Base-by-base conservation (phyloP, 2,329 filamentous ascomycete genomes). In the Neofusicoccum sp. region DNA sequence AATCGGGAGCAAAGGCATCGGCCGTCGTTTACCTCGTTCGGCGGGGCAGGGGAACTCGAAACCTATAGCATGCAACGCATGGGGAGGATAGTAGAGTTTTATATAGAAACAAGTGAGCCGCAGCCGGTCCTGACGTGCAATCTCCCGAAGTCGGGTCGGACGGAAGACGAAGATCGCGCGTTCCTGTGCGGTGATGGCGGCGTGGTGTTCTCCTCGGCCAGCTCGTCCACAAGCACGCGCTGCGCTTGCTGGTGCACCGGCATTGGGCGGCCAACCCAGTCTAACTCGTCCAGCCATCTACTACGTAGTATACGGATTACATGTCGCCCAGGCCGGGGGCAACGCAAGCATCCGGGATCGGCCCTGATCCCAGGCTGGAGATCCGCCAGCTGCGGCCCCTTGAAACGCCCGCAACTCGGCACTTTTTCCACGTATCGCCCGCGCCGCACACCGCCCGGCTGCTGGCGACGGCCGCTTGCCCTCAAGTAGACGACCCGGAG, bases 291-390 rank as follows among this genome's bases (percentile, higher is more conserved):
- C 31, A 36, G 47, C 16, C 8, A 34, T 12, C 7, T 12, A 31
- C 16, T 51, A 33, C 33, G 33, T 20, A 53, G 40, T 40, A 33
- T 53, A 38, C n/a, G n/a, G n/a, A n/a, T n/a, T 28, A 41, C 6
- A 54, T 40, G 36, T 40, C 12, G 36, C 9, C 36, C 36, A 38
- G 9, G 9, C 51, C 28, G 28, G 38, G 26, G n/a, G n/a, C 49
- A 28, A 43, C 38, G 51, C 51, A 56, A 56, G 51, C 51, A 56
- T 56, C 51, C 38, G 38, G 51, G 51, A 56, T 56, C 51, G 51
- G 51, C 51, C 51, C 24, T 30, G 51, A 8, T 24, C 14, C 51
- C 38, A 38, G 41, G 51, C 51, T 56, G 38, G 51, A 7, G 38
- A 56, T 56, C 51, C 38, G 51, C 51, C 51, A 41, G 36, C 24